Evolutionary conservation across 2,329 filamentous ascomycete genomes (phyloP).

Genomic region (Ophioceras dolichostomum): DNA sequence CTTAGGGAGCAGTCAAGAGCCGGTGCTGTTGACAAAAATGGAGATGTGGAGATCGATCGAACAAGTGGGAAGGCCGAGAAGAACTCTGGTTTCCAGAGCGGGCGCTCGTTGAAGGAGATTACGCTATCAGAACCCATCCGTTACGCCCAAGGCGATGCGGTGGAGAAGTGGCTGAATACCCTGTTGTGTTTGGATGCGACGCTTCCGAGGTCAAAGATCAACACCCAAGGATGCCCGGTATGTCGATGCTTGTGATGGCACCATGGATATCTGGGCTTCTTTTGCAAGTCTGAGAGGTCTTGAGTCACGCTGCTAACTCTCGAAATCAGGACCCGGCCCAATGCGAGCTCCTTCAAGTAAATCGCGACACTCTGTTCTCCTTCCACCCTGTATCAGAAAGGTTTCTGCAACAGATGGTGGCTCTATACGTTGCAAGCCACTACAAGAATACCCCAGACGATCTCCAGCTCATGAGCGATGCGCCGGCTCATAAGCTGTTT

Average conservation of each 20-base stretch:
- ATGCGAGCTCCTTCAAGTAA: constrained; percentile 87
- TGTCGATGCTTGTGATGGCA: neutral
- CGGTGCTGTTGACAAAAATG: constrained; percentile 34
- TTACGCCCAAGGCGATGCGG: constrained; percentile 79
- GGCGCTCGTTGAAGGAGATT: constrained; percentile 78
- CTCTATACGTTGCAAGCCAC: constrained; percentile 89
- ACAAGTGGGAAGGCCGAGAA: constrained; percentile 64
- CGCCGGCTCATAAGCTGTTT: constrained; percentile 90
- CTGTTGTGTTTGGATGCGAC: constrained; percentile 90
- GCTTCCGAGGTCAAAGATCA: constrained; percentile 63
- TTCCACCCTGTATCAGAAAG: constrained; percentile 96
- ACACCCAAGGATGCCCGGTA: constrained; percentile 60
- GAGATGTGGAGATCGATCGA: constrained; percentile 60
- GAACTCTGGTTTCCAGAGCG: constrained; percentile 45
- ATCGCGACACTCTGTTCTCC: constrained; percentile 94
- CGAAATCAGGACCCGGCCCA: constrained; percentile 59
- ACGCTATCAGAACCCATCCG: constrained; percentile 88
- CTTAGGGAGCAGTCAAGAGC: constrained; percentile 82
- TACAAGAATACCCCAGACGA: constrained; percentile 99
- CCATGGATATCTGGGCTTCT: neutral
- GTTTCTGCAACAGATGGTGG: constrained; percentile 97
- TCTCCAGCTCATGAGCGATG: constrained; percentile 96
- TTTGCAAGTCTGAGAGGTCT: no score
- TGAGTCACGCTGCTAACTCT: no score
- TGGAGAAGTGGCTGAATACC: constrained; percentile 94